Conservation (phyloP, 2,329 filamentous ascomycete genomes). For the Beauveria brongniartii region DNA sequence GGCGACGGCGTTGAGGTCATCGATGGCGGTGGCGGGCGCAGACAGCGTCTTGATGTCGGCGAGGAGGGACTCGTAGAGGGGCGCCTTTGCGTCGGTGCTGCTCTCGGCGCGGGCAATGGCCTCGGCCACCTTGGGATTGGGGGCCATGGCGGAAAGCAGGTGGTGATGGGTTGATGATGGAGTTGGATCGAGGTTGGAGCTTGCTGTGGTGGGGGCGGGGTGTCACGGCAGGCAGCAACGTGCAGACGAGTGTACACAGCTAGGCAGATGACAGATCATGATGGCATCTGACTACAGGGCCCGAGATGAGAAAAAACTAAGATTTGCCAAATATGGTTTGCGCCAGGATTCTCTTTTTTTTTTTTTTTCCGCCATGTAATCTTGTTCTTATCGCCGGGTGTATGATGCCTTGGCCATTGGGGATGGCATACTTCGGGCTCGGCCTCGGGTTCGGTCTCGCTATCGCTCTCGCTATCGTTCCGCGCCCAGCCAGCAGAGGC, state of each 20-base stretch:
- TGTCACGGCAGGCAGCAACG: conserved; percentile 6
- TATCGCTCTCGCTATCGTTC: conserved; percentile 4
- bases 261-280: too few species aligned
- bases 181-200: conserved; percentile 8
- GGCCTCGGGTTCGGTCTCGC: not conserved
- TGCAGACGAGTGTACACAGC: not conserved
- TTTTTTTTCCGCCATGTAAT: too few species aligned
- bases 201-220: conserved; percentile 1
- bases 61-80: conserved; percentile 40
- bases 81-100: conserved; percentile 31
- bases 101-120: conserved; percentile 35
- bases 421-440: not conserved
- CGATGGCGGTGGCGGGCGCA: conserved; percentile 28
- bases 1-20: conserved; percentile 61
- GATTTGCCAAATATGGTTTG: too few species aligned
- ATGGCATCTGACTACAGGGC: too few species aligned
- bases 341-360: too few species aligned
- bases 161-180: conserved; percentile 11
- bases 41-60: conserved; percentile 33
- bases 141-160: conserved; percentile 26
- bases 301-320: too few species aligned
- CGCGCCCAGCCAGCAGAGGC: not conserved
- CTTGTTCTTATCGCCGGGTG: not conserved
- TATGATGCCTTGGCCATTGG: not conserved
- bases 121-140: conserved; percentile 32